Conservation (phyloP, 2,329 filamentous ascomycete genomes). For the Orbilia quercus region DNA sequence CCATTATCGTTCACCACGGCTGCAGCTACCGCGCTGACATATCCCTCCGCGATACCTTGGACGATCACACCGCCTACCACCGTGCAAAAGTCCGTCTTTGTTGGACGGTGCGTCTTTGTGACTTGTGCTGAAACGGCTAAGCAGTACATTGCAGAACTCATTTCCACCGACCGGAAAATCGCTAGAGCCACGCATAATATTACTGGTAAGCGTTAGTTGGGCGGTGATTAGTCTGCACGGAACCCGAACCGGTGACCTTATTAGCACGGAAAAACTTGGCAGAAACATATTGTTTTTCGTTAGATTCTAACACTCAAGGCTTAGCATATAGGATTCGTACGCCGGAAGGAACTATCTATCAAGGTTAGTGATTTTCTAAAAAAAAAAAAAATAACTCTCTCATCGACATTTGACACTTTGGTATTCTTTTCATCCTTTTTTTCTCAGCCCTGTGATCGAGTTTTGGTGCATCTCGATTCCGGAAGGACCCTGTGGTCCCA, state of each 20-base stretch:
- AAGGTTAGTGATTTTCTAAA: conserved; percentile 46
- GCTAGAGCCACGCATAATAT: conserved; percentile 95
- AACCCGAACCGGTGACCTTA: too few relatives aligned
- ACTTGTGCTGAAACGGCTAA: conserved; percentile 77
- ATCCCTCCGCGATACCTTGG: conserved; percentile 73
- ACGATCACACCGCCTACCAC: conserved; percentile 76
- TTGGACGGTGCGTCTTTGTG: conserved; percentile 80
- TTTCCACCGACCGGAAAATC: conserved; percentile 83
- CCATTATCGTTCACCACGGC: conserved; percentile 8
- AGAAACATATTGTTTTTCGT: conserved; percentile 9
- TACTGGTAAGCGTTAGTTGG: conserved; percentile 62
- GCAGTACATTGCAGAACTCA: conserved; percentile 76
- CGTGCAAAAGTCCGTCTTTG: conserved; percentile 88
- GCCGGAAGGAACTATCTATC: conserved; percentile 50
- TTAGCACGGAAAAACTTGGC: background rate
- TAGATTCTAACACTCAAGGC: conserved; percentile 25
- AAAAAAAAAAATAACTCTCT: background rate
- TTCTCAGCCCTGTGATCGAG: background rate
- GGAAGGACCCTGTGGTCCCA: background rate
- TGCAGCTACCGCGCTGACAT: conserved; percentile 55
- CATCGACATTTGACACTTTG: background rate
- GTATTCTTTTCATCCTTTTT: background rate
- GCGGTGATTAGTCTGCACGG: conserved; percentile 1
- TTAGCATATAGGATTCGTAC: conserved; percentile 55
- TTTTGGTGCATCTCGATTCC: background rate